A percentile compares a stretch with the other conserved stretches of the same genome.
Conservation (phyloP, 257 asterid genomes). For the Solanum okadae region DNA sequence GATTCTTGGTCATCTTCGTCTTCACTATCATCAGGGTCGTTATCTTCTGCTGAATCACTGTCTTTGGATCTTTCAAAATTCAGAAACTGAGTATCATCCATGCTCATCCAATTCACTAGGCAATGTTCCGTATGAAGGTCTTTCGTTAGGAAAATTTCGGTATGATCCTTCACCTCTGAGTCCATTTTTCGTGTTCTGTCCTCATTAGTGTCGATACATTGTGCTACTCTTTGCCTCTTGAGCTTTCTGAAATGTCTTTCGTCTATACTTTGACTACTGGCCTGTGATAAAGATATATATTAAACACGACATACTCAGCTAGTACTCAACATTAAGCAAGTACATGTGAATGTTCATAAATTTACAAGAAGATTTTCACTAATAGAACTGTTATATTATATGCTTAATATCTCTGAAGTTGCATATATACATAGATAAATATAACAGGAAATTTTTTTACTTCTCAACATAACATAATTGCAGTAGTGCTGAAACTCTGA, state of each 20-base stretch:
- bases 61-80: background rate
- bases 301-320: background rate
- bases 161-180: background rate
- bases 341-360: background rate
- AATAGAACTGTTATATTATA: background rate
- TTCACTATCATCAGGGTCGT: background rate
- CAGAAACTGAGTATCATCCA: constrained; percentile 5
- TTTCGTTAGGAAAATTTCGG: background rate
- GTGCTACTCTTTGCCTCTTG: constrained; percentile 8
- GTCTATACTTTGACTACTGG: background rate
- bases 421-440: background rate
- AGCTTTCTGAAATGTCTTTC: background rate
- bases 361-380: background rate
- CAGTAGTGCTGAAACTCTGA: background rate
- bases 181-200: background rate
- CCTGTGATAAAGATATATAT: background rate
- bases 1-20: background rate
- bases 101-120: constrained; percentile 10
- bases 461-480: background rate
- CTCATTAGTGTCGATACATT: background rate
- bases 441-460: background rate
- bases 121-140: background rate
- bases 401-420: background rate
- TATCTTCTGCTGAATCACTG: background rate
- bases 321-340: background rate